Base-by-base conservation (phyloP, 2,329 filamentous ascomycete genomes). In the Exophiala viscosa region DNA sequence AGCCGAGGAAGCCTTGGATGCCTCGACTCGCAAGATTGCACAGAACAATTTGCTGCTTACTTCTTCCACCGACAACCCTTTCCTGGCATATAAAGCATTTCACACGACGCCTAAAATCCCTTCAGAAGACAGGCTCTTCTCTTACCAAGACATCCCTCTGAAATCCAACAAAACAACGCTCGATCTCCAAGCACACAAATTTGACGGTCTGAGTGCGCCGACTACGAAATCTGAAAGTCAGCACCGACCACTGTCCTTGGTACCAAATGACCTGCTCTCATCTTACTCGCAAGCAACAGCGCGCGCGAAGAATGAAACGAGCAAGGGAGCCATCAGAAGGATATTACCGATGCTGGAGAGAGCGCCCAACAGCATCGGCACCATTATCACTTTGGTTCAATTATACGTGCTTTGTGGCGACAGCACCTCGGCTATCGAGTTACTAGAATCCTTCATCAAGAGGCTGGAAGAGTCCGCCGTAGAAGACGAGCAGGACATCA, bases 351-450 rank as follows among this genome's bases (percentile, higher is more conserved):
- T 91, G 10, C 73, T 92, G 5, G 85, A 89, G 62, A 85, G 83
- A 65, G 78, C 88, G 28, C 88, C 90, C 0, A 82, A 82, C 54
- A 90, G 96, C 65, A 75, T 96, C 17, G 92, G 91, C 1, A 76
- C 96, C 2, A 73, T 88, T 18, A 75, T 96, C 35, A 90, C 88
- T 8, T 80, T 90, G 50, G 79, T 92, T 8, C 90, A 96, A 67
- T 79, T 96, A 40, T 90, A 95, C 65, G 76, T 93, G 13, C 76
- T 84, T 45, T 81, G 78, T 36, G 82, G 85, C 42, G 90, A 92
- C 65, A 78, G 82, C 23, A 85, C 81, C 28, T 84, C 86, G 3
- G 92, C 92, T 3, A 81, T 90, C 33, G 75, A 78, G n/a, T 76
- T 89, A 5, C 75, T 96, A 2, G 87, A 95, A 66, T 74, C 80